These are phyloP conservation scores for Luffa aegyptiaca DNA, from an alignment of 306 rosid species.

Conservation along the genomic window DNA sequence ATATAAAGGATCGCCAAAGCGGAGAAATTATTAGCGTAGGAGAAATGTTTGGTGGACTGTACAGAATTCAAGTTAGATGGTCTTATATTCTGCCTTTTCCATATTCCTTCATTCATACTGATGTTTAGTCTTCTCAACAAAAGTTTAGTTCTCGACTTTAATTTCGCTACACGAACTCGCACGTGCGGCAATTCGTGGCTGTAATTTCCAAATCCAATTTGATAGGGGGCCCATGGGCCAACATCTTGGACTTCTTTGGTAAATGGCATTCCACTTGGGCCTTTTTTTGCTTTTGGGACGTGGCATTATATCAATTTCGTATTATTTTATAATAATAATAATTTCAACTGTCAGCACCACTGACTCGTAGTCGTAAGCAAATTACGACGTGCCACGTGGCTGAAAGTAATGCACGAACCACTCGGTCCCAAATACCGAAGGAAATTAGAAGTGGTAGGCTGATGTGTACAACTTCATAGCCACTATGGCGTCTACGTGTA, in stretches of 20 bases:
- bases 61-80: background rate
- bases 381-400: background rate
- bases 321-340: background rate
- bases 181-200: too few species aligned
- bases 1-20: background rate
- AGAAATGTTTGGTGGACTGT: background rate
- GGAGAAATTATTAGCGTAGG: background rate
- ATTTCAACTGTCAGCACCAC: background rate
- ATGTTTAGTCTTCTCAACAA: too few species aligned
- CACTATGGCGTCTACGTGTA: background rate
- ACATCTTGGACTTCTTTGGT: too few species aligned
- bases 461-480: background rate
- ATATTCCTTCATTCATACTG: too few species aligned
- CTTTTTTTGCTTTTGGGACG: background rate
- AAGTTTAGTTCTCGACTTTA: too few species aligned
- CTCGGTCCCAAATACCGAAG: background rate
- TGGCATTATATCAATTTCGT: background rate
- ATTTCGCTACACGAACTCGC: too few species aligned
- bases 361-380: background rate
- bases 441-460: background rate
- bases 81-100: background rate
- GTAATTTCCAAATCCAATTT: too few species aligned
- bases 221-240: too few species aligned
- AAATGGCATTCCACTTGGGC: background rate
- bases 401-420: rapidly evolving